Base-by-base conservation (phyloP, 2,329 filamentous ascomycete species). In the Sporothrix phasma region DNA sequence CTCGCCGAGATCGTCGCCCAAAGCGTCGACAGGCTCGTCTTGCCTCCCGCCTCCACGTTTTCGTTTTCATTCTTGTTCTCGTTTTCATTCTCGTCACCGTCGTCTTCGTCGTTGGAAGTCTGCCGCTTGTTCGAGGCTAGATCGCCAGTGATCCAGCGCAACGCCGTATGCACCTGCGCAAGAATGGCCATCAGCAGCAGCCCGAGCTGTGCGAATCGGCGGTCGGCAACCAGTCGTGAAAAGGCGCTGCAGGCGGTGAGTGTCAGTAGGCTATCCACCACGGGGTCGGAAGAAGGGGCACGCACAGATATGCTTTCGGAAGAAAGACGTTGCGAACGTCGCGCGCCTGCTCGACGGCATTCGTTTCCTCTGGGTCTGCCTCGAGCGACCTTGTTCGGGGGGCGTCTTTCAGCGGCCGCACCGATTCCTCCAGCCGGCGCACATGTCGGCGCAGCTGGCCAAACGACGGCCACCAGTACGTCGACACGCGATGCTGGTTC, bases 401-500 rank as follows among this genome's bases (percentile, higher is more conserved):
- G n/a, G 13, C 66, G 69, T 80, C 76, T 62, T 71, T 69, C 29
- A 46, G 61, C 41, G 74, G 73, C 66, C 10, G 45, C 58, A 75
- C 68, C 19, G 79, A 72, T 26, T 73, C 73, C 1, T 80, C 70
- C 2, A 96, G 76, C 63, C 81, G 80, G 8, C 76, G 76, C 8
- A 88, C 73, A 64, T 85, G 81, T 54, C 89, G 88, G 41, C 90
- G 85, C 68, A 97, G 81, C 68, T 88, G 81, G 62, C 82, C 82
- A 66, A 97, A 84, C 70, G 85, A 84, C 17, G 77, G 73, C 85
- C 89, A 97, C 93, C 93, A 99, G 72, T 85, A 84, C 15, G 61
- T 61, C 34, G 87, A 83, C 67, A 83, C 80, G 63, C 86, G 86
- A 75, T 97, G 93, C 77, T 97, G 93, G 77, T 97, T 97, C 72